These are phyloP conservation scores for Reutealis trisperma DNA, from an alignment of 345 rosid genomes.

Conservation along the genomic window DNA sequence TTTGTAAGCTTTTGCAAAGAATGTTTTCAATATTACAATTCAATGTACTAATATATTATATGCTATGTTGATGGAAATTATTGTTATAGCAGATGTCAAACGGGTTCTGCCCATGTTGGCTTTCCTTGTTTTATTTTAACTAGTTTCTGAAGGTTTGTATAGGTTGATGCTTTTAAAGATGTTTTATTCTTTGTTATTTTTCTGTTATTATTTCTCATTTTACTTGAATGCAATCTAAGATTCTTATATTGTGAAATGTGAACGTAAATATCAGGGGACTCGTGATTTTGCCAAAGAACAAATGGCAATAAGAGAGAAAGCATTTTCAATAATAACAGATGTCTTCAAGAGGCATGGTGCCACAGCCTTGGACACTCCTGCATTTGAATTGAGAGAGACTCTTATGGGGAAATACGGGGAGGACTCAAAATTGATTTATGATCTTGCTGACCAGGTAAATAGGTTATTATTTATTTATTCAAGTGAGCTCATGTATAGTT, in stretches of 20 bases:
- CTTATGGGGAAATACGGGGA: conserved; percentile 92
- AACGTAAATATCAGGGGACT: conserved; percentile 59
- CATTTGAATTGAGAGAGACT: conserved; percentile 92
- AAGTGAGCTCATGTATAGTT: background rate
- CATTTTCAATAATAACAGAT: conserved; percentile 68
- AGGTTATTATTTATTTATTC: conserved; percentile 8
- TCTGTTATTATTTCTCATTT: background rate
- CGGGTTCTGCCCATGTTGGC: background rate
- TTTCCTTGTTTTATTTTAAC: background rate
- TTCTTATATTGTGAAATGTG: conserved; percentile 5
- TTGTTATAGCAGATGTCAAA: background rate
- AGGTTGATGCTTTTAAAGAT: background rate
- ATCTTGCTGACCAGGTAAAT: conserved; percentile 94
- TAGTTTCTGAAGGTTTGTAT: background rate
- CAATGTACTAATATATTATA: background rate
- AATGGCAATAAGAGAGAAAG: conserved; percentile 78
- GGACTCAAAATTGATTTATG: conserved; percentile 89
- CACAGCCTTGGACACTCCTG: conserved; percentile 92
- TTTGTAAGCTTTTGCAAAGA: background rate
- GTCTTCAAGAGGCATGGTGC: conserved; percentile 94
- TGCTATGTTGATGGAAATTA: background rate
- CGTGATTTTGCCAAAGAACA: conserved; percentile 90
- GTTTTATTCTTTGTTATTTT: background rate
- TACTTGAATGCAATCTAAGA: background rate
- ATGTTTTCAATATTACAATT: background rate